Evolutionary conservation across 768 basidiomycete species (phyloP).

Genomic region (Russula virescens): DNA sequence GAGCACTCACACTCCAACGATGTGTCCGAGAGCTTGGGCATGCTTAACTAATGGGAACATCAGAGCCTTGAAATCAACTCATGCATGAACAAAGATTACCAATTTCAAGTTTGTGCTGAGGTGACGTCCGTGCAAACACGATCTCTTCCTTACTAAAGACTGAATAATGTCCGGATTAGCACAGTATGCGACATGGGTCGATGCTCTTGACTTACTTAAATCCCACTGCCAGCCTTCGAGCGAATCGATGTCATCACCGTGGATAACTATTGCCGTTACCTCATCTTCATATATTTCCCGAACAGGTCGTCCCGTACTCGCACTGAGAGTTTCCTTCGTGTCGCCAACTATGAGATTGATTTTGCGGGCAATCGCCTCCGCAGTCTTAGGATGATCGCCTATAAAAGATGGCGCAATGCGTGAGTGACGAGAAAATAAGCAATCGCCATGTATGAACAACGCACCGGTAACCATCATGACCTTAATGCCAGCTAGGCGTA

Average conservation of each 20-base stretch:
- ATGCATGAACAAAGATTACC: constrained; percentile 35
- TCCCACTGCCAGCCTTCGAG: constrained; percentile 73
- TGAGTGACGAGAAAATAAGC: background rate
- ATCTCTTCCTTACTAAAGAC: constrained; percentile 66
- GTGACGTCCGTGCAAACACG: constrained; percentile 66
- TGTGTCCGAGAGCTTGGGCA: constrained; percentile 64
- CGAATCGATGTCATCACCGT: constrained; percentile 61
- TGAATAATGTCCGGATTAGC: constrained; percentile 26
- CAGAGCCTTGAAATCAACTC: background rate
- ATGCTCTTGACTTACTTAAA: constrained; percentile 43
- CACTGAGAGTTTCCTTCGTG: constrained; percentile 54
- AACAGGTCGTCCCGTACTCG: constrained; percentile 46
- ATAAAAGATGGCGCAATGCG: background rate
- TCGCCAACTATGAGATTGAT: constrained; percentile 66
- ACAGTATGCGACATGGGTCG: background rate
- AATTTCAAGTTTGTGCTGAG: constrained; percentile 69
- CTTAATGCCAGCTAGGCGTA: constrained; percentile 66
- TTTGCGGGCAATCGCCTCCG: constrained; percentile 68
- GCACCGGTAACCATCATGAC: constrained; percentile 72
- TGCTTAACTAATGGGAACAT: constrained; percentile 48
- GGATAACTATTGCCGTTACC: constrained; percentile 58
- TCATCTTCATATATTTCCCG: constrained; percentile 66
- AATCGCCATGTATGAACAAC: constrained; percentile 8
- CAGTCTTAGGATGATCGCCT: constrained; percentile 70
- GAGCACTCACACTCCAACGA: constrained; percentile 59